Evolutionary conservation across 1,284 basidiomycete species (phyloP), one percentile per base, ranked within the genome.

Genomic region (Moesziomyces antarcticus): DNA sequence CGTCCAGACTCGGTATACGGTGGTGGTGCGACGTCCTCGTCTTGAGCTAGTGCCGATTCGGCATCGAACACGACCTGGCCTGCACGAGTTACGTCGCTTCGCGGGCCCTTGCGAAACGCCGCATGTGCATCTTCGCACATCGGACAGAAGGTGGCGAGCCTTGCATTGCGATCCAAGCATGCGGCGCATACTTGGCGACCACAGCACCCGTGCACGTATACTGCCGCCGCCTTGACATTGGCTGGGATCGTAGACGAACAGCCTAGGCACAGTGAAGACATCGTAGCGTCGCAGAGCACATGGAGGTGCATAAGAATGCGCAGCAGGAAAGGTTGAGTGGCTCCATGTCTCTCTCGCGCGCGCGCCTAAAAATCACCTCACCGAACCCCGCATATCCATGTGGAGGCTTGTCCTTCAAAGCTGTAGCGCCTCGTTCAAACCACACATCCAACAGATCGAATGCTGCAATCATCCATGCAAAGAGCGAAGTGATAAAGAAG

Each of bases 121-220:
- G 65, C 48, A 10, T 41, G 42, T 1, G 66, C 75, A 52, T 72
- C 62, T 45, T 78, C 73, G 46, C 75, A 78, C n/a, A 66, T 52
- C 27, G 73, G 73, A 49, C 75, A 76, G 44, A 75, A 78, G 14
- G 70, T 73, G 18, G 51, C 56, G 41, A 78, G 46, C 13, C 75
- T 48, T 22, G 75, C 54, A 49, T 67, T 62, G 14, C 18, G 11
- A 2, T 27, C 43, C 18, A 75, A n/a, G 41, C 75, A 78, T 2
- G 22, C 56, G 0, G 37, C 42, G 35, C 75, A 78, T 1, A 78
- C 64, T 3, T 51, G 53, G 14, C 69, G 21, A 0, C 42, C 44
- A 27, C 75, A 78, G 53, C 75, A 78, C 5, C 70, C 69, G 40
- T 78, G 74, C 4, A 66, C 42, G 42, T 66, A 72, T 1, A 69